phyloP scores from a whole-genome alignment of 2,329 filamentous ascomycete species.

The Aspergillus hiratsukae region DNA sequence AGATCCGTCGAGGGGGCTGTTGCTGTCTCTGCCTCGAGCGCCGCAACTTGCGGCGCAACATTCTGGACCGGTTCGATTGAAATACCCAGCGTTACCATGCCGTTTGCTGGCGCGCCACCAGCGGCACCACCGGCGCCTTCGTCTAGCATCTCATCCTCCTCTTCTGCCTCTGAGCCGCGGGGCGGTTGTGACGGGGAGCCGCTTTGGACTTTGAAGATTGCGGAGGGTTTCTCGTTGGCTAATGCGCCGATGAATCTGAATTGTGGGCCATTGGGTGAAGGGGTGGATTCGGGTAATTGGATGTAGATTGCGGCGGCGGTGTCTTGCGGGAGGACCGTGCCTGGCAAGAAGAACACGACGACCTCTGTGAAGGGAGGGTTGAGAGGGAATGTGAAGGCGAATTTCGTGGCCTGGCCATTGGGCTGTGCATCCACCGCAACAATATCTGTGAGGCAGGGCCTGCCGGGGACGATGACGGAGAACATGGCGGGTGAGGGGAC shows the following conservation, averaged over 20 bases:
- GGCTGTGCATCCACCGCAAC: slow-evolving; percentile 48
- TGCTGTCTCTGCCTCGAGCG: slow-evolving; percentile 41
- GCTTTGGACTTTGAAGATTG: slow-evolving; percentile 72
- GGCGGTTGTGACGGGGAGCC: slow-evolving; percentile 16
- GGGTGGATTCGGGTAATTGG: slow-evolving; percentile 54
- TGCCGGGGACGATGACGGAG: slow-evolving; percentile 57
- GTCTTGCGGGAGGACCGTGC: slow-evolving; percentile 64
- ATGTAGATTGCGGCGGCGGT: slow-evolving; percentile 89
- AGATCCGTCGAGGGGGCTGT: slow-evolving; percentile 19
- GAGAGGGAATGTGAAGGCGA: slow-evolving; percentile 64
- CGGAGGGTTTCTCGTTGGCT: slow-evolving; percentile 83
- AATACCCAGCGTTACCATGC: slow-evolving; percentile 71
- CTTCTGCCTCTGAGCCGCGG: slow-evolving; percentile 29
- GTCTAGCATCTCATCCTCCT: slow-evolving; percentile 44
- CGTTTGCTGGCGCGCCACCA: slow-evolving; percentile 22
- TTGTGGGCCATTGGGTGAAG: slow-evolving; percentile 41
- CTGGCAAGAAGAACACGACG: slow-evolving; percentile 83
- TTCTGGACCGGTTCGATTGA: slow-evolving; percentile 70
- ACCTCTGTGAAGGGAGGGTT: slow-evolving; percentile 64
- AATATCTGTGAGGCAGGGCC: slow-evolving; percentile 57
- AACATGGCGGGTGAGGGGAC: slow-evolving; percentile 45
- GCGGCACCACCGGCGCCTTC: slow-evolving; percentile 36
- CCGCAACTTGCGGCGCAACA: slow-evolving; percentile 66
- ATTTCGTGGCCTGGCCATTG: slow-evolving; percentile 56
- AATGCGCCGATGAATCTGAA: slow-evolving; percentile 88